Percentiles rank a stretch among this genome's conserved stretches.
These are phyloP conservation scores for Mortierella sp. DNA, from an alignment of 371 early-diverging fungal genomes.

Conservation along the genomic window DNA sequence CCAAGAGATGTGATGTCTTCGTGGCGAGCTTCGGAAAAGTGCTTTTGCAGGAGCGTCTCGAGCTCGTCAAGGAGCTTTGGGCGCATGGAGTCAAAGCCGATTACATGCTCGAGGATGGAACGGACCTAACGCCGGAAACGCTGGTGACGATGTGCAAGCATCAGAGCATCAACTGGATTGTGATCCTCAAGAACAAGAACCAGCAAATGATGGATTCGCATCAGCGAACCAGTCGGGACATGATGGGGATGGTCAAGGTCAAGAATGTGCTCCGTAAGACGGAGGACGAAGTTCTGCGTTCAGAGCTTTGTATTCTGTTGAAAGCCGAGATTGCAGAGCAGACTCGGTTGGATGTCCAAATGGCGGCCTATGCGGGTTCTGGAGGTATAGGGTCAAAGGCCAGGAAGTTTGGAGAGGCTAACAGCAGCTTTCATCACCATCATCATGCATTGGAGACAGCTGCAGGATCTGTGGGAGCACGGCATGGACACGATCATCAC, in stretches of 20 bases:
- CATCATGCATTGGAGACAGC: constrained; percentile 11
- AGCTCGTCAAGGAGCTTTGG: constrained; percentile 81
- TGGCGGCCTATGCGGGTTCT: constrained; percentile 55
- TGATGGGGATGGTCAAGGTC: constrained; percentile 72
- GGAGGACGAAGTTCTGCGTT: constrained; percentile 72
- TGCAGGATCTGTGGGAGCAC: constrained; percentile 26
- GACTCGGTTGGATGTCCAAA: constrained; percentile 62
- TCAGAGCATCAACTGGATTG: constrained; percentile 84
- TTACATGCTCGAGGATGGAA: constrained; percentile 78
- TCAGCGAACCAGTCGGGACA: constrained; percentile 40
- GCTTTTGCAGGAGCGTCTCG: constrained; percentile 75
- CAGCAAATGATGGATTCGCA: constrained; percentile 53
- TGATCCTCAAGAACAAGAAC: constrained; percentile 76
- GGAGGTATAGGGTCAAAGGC: constrained; percentile 64
- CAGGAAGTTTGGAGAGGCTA: constrained; percentile 55
- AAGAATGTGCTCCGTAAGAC: constrained; percentile 75
- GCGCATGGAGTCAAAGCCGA: constrained; percentile 78
- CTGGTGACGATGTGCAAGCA: constrained; percentile 71
- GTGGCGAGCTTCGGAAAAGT: constrained; percentile 85
- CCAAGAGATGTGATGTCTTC: constrained; percentile 75
- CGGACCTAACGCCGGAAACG: constrained; percentile 72
- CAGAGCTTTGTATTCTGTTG: constrained; percentile 70
- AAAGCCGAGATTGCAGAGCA: constrained; percentile 78
- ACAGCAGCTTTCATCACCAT: constrained; percentile 11
- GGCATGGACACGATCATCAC: constrained; percentile 54